phyloP scores from a whole-genome alignment of 192 early-diverging fungal genomes.

The Pilaira anomala region DNA sequence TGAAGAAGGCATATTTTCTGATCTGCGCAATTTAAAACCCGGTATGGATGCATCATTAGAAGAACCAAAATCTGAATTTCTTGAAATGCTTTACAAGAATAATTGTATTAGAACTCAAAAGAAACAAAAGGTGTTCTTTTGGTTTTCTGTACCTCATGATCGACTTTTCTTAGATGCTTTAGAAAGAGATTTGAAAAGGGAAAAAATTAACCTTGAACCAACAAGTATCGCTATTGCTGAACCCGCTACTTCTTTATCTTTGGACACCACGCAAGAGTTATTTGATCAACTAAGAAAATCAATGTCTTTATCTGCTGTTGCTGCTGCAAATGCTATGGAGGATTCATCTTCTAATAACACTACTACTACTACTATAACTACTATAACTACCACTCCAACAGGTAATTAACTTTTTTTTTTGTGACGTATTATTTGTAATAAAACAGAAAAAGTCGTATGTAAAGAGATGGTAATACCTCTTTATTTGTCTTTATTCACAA shows the following conservation, averaged over 20 bases:
- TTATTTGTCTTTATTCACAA: slow-evolving; percentile 7
- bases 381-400: neutral
- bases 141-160: slow-evolving; percentile 94
- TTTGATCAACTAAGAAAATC: slow-evolving; percentile 33
- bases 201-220: slow-evolving; percentile 77
- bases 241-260: slow-evolving; percentile 54
- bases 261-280: slow-evolving; percentile 26
- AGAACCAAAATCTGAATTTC: slow-evolving; percentile 88
- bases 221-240: slow-evolving; percentile 71
- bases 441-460: neutral
- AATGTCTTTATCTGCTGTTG: slow-evolving; percentile 22
- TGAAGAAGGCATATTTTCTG: slow-evolving; percentile 97
- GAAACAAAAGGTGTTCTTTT: slow-evolving; percentile 99
- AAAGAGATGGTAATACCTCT: neutral
- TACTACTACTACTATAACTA: neutral
- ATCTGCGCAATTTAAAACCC: slow-evolving; percentile 92
- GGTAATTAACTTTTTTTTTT: neutral
- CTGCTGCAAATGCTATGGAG: slow-evolving; percentile 11
- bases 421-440: neutral
- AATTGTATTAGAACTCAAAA: slow-evolving; percentile 97
- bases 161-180: slow-evolving; percentile 92
- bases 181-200: slow-evolving; percentile 93
- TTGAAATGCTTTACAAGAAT: slow-evolving; percentile 93
- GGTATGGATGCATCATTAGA: slow-evolving; percentile 89
- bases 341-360: neutral